Conservation (phyloP, 176 grass and related monocot species). For the Rhynchospora breviuscula region DNA sequence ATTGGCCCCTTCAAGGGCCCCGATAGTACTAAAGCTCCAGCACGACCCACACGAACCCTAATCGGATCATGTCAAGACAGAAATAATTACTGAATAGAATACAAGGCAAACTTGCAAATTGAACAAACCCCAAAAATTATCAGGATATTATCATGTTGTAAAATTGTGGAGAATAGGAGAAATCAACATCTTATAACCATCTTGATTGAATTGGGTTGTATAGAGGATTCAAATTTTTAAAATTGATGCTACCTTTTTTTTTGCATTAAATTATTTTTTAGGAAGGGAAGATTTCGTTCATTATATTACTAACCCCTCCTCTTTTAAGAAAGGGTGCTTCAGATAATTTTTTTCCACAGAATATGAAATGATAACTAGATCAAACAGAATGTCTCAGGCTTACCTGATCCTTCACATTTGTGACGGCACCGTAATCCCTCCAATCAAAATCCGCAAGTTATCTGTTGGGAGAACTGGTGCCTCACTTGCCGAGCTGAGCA, state of each 20-base stretch:
- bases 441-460: constrained; percentile 72
- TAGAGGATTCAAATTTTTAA: neutral
- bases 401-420: constrained; percentile 76
- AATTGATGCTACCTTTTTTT: neutral
- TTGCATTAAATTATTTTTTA: neutral
- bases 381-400: neutral
- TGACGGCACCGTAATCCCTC: constrained; percentile 71
- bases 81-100: neutral
- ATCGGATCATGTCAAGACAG: neutral
- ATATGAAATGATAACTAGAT: neutral
- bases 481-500: constrained; percentile 27
- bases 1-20: constrained; percentile 72
- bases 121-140: neutral
- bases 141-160: neutral
- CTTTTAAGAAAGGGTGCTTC: neutral
- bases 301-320: neutral
- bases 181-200: neutral
- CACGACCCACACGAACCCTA: constrained; percentile 90
- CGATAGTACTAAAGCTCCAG: constrained; percentile 72
- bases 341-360: neutral
- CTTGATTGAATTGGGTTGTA: too few species aligned
- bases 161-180: neutral
- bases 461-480: constrained; percentile 50
- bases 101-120: neutral
- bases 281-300: neutral